These are phyloP conservation scores for Penicillium sp. DNA, from an alignment of 2,329 filamentous ascomycete genomes.

Conservation along the genomic window DNA sequence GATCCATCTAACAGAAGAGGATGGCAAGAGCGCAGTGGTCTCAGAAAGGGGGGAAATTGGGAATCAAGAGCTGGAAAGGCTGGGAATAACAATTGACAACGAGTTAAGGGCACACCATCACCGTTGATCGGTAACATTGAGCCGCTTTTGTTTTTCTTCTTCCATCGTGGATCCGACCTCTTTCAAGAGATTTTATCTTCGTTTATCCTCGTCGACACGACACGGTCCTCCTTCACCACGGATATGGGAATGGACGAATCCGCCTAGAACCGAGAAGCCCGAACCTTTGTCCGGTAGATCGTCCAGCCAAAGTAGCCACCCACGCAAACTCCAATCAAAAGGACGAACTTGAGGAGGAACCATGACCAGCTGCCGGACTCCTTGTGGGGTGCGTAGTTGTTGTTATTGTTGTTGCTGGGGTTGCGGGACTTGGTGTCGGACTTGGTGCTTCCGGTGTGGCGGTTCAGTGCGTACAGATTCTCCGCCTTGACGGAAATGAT, in stretches of 20 bases:
- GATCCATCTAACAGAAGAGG: constrained; percentile 9
- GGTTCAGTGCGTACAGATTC: constrained; percentile 63
- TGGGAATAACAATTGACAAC: neutral
- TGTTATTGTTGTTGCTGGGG: constrained; percentile 18
- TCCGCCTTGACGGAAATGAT: constrained; percentile 79
- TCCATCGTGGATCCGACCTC: too few relatives aligned
- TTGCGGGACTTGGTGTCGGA: constrained; percentile 19
- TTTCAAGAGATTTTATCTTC: neutral
- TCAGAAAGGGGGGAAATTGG: neutral
- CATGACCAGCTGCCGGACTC: constrained; percentile 54
- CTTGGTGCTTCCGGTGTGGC: constrained; percentile 37
- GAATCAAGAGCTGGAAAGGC: neutral
- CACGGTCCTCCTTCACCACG: too few relatives aligned
- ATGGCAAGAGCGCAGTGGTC: neutral
- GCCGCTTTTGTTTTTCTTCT: neutral
- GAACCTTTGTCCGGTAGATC: constrained; percentile 62
- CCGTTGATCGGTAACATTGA: too few relatives aligned
- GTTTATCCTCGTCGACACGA: neutral
- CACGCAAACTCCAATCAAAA: constrained; percentile 64
- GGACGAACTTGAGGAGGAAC: constrained; percentile 75
- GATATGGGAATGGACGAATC: neutral
- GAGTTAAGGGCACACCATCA: too few relatives aligned
- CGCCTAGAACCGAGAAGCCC: constrained; percentile 37
- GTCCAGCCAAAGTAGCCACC: constrained; percentile 84
- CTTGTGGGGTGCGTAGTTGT: constrained; percentile 17